Evolutionary conservation across 2,329 filamentous ascomycete species (phyloP), one percentile per base, ranked within the genome.

Genomic region (Aspergillus sp.): DNA sequence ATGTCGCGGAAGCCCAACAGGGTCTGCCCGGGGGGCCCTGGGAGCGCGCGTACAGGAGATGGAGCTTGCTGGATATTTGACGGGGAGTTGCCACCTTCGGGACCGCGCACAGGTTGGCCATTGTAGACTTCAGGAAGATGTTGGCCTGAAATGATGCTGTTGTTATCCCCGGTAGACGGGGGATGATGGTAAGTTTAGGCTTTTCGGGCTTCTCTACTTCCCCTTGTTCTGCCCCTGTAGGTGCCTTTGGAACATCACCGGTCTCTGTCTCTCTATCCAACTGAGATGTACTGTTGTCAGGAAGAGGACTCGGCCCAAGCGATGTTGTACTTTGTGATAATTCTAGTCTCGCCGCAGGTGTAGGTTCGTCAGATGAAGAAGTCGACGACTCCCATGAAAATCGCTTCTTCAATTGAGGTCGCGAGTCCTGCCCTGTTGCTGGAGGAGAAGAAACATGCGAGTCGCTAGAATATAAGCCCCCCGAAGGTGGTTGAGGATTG

Each of bases 1-100:
- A 96, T 95, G 45, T 95, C 86, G 40, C 83, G 80, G 66, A 94
- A 90, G 1, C 77, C 72, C 50, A 78, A 74, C 32, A 79, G 69
- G 37, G 71, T 76, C 4, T 60, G 52, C 19, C 19, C 19, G 19
- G 19, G 19, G 4, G 19, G 19, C 2, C 19, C 19, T 19, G 19
- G 19, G 19, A 19, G 19, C 19, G 19, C 19, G 19, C 19, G 19
- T 19, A 19, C 19, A 19, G 19, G 19, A 19, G 19, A 19, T 19
- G 19, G 19, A 19, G 19, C 19, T 2, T 19, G 19, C 19, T 19
- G 19, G 19, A 19, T 19, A 19, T 19, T 19, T 19, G 19, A 19
- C 19, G 19, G 19, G 19, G 19, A 19, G 19, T 19, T 19, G 19
- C 19, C 19, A 19, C 19, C 19, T 19, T 19, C 19, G 19, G 19